Percentiles rank a stretch among this genome's conserved stretches.
These are phyloP conservation scores for Beverwykella pulmonaria DNA, from an alignment of 495 filamentous ascomycete genomes.

Conservation along the genomic window DNA sequence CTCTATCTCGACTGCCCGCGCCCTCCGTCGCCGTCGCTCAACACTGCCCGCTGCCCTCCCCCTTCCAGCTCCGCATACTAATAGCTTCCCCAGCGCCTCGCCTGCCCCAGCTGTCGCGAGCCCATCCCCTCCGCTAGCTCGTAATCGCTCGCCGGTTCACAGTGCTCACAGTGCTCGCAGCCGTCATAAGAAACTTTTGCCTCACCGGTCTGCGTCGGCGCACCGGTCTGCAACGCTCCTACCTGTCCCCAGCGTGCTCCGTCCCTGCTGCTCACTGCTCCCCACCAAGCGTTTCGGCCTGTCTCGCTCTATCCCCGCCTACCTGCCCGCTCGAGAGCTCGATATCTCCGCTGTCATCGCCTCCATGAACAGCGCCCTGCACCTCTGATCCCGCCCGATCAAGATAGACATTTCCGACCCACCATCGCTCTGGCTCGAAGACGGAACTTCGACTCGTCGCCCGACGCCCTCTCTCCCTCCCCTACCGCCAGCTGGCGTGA, in stretches of 20 bases:
- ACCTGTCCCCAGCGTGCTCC: conserved; percentile 1
- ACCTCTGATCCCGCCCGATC: conserved; percentile 10
- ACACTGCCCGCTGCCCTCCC: neutral
- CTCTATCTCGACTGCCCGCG: conserved; percentile 1
- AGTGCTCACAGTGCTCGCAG: neutral
- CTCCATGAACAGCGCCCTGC: conserved; percentile 26
- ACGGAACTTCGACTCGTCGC: conserved; percentile 27
- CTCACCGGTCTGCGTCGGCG: conserved; percentile 28
- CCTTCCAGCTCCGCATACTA: neutral
- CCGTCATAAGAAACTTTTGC: neutral
- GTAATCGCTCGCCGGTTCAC: neutral
- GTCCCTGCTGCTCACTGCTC: neutral
- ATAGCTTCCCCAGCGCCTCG: neutral
- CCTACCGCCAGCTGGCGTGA: conserved; percentile 3
- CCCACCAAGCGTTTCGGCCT: neutral
- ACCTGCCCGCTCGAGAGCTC: conserved; percentile 16
- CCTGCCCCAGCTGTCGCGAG: neutral
- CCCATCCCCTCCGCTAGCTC: neutral
- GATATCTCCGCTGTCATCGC: conserved; percentile 21
- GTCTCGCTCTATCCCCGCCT: conserved; percentile 8
- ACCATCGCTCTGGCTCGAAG: conserved; percentile 40
- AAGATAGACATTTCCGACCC: conserved; percentile 3
- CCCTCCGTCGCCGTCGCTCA: neutral
- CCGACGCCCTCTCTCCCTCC: conserved; percentile 21
- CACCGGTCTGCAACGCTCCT: neutral